Base-by-base conservation (phyloP, 768 basidiomycete species). In the Pleurotus salmoneostramineus region DNA sequence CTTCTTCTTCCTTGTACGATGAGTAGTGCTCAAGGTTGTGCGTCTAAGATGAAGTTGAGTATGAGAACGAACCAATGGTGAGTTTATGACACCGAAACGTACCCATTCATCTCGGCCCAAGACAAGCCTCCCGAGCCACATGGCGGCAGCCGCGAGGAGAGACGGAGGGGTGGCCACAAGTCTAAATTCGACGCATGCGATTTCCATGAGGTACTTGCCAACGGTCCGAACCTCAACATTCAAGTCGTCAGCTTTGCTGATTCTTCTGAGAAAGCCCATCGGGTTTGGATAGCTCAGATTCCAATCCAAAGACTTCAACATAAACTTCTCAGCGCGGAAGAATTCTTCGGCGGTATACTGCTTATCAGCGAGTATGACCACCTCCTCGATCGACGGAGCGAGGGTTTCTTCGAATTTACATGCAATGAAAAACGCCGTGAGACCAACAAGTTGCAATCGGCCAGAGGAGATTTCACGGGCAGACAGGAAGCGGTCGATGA, bases 341-440 rank as follows among this genome's bases (percentile, higher is more conserved):
- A 98, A 89, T 64, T 97, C 93, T 0, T 85, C 80, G 62, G 87
- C 83, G 11, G 79, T 80, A 71, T 87, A 94, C 10, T 87, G 84
- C 4, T 84, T 83, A 58, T 95, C 92, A 37, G 91, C 83, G 64
- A 93, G 87, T 67, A 81, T 80, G 15, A 89, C 80, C 66, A 96
- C 88, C 72, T 95, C 91, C 32, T 75, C 74, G 31, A 93, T 87
- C 21, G 89, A 87, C 0, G 95, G 95, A 7, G 93, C 85, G 61
- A 93, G 83, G 43, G 93, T 93, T 70, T 97, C 95, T 71, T 98
- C 95, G 61, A 89, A 93, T 71, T 98, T 98, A 37, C 92, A 83
- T 0, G 95, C 84, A 63, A 97, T 77, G 73, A 96, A 91, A 64
- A 98, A 83, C 59, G 88, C 87, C 2, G 92, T 87, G 52, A 94